Evolutionary conservation across 495 filamentous ascomycete species (phyloP).

Genomic region (Penicillium alfredii): DNA sequence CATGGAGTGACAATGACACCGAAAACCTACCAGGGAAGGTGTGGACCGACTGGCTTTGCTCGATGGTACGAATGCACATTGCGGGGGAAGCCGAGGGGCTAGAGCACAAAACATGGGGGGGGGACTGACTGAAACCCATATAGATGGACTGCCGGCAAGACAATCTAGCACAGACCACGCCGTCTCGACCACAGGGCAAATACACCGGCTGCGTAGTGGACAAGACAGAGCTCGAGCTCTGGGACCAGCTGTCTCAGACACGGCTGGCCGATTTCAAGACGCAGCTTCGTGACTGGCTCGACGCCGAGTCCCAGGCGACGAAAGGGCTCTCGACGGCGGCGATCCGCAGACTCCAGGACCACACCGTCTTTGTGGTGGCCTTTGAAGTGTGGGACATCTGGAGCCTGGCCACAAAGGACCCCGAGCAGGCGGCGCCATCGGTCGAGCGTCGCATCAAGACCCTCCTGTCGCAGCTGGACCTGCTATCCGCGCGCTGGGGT

Average conservation of each 20-base stretch:
- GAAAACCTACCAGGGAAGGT: constrained; percentile 30
- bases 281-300: constrained; percentile 39
- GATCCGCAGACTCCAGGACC: constrained; percentile 22
- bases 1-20: constrained; percentile 44
- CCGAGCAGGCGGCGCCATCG: constrained; percentile 27
- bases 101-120: too few species aligned
- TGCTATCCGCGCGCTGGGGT: constrained; percentile 33
- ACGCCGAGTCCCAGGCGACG: constrained; percentile 22
- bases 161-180: constrained; percentile 38
- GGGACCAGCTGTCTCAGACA: constrained; percentile 23
- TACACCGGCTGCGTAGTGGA: constrained; percentile 40
- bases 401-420: constrained; percentile 35
- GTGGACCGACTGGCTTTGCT: constrained; percentile 45
- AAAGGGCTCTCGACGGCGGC: constrained; percentile 18
- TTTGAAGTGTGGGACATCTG: constrained; percentile 50
- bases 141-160: constrained; percentile 43
- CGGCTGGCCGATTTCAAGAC: constrained; percentile 36
- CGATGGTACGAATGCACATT: constrained; percentile 25
- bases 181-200: constrained; percentile 19
- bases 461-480: constrained; percentile 39
- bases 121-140: constrained; percentile 1
- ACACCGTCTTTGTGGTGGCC: constrained; percentile 37
- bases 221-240: constrained; percentile 25
- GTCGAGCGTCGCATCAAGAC: constrained; percentile 39
- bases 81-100: too few species aligned